Percentiles rank a stretch among this genome's conserved stretches.
These are phyloP conservation scores for Cordyceps cateniannulata DNA, from an alignment of 2,329 filamentous ascomycete genomes.

Conservation along the genomic window DNA sequence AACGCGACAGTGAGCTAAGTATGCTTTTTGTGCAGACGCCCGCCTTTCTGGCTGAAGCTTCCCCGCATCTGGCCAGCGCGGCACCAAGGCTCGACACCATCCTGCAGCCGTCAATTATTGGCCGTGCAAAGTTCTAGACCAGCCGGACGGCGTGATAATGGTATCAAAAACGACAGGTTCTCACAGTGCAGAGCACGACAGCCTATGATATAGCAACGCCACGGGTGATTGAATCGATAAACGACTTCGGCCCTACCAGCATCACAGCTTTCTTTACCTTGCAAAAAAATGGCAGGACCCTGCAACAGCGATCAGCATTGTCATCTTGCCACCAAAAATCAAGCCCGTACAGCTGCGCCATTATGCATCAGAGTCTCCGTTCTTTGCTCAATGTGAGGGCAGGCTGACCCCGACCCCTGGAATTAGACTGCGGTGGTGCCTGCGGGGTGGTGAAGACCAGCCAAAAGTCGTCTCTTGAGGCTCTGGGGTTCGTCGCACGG, in stretches of 20 bases:
- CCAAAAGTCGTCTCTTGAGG: not conserved
- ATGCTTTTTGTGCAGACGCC: not conserved
- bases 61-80: constrained; percentile 1
- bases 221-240: not conserved
- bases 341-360: not conserved
- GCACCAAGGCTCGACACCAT: constrained; percentile 3
- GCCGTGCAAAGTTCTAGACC: constrained; percentile 2
- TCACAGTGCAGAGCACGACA: not conserved
- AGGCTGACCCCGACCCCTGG: not conserved
- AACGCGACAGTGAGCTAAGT: not conserved
- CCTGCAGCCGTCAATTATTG: not conserved
- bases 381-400: not conserved
- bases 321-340: constrained; percentile 5
- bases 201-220: not conserved
- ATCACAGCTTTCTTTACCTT: not conserved
- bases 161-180: not conserved
- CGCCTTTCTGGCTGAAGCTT: not conserved
- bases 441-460: not conserved
- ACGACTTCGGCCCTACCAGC: not conserved
- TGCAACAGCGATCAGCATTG: not conserved
- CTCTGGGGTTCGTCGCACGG: constrained; percentile 9
- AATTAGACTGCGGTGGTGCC: not conserved
- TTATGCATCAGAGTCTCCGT: constrained; percentile 6
- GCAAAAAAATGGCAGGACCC: constrained; percentile 8
- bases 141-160: not conserved